These are phyloP conservation scores for Drechslerella dactyloides DNA, from an alignment of 2,329 filamentous ascomycete genomes.

Conservation along the genomic window DNA sequence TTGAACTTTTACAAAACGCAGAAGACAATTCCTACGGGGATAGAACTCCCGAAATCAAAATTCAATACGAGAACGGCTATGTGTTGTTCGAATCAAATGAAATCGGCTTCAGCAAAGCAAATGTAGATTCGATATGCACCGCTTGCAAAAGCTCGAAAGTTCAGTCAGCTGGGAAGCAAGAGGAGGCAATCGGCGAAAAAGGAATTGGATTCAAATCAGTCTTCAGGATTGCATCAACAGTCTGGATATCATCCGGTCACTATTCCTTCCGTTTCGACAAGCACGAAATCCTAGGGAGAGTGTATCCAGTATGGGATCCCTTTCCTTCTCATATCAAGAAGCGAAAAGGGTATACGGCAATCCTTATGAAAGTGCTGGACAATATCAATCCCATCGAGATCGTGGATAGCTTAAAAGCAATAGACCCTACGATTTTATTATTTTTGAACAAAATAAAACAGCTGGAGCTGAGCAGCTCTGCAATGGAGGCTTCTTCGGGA, in stretches of 20 bases:
- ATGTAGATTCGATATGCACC: slow-evolving; percentile 62
- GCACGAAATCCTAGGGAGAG: slow-evolving; percentile 56
- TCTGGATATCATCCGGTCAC: slow-evolving; percentile 60
- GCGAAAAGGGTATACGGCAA: slow-evolving; percentile 50
- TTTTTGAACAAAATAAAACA: slow-evolving; percentile 56
- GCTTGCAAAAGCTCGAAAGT: slow-evolving; percentile 62
- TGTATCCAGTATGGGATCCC: slow-evolving; percentile 55
- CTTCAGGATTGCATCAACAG: slow-evolving; percentile 61
- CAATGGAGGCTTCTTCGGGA: neutral
- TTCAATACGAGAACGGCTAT: slow-evolving; percentile 54
- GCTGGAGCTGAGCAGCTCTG: slow-evolving; percentile 27
- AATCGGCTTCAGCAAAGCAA: slow-evolving; percentile 59
- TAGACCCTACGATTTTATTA: slow-evolving; percentile 55
- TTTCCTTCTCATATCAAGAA: slow-evolving; percentile 51
- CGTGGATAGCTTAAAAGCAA: slow-evolving; percentile 51
- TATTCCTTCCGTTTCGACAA: slow-evolving; percentile 61
- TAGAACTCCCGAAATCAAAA: slow-evolving; percentile 57
- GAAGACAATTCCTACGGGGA: slow-evolving; percentile 62
- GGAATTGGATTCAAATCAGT: slow-evolving; percentile 65
- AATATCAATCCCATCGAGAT: slow-evolving; percentile 45
- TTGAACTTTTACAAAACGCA: slow-evolving; percentile 65
- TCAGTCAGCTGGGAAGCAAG: slow-evolving; percentile 48
- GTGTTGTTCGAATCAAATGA: slow-evolving; percentile 62
- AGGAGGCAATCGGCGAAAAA: slow-evolving; percentile 63
- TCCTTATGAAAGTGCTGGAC: slow-evolving; percentile 53